Evolutionary conservation across 441 rosid genomes (phyloP).

Genomic region (Gossypium davidsonii): DNA sequence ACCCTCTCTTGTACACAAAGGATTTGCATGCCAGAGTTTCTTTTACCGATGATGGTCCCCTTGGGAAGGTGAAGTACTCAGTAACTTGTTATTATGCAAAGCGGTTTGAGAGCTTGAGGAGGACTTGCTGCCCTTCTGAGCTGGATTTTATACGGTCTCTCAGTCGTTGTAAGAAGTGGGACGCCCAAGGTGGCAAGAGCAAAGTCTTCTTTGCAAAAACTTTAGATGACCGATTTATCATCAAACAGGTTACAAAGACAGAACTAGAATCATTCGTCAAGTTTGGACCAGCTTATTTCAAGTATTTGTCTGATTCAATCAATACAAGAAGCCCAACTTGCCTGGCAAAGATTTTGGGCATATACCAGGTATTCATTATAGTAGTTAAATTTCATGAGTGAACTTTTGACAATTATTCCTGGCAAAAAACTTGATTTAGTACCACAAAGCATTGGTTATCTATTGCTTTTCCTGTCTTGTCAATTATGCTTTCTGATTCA

Average conservation of each 20-base stretch:
- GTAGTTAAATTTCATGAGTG: not conserved
- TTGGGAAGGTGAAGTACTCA: slow-evolving; percentile 54
- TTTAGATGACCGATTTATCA: slow-evolving; percentile 67
- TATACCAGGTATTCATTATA: slow-evolving; percentile 52
- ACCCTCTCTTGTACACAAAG: slow-evolving; percentile 42
- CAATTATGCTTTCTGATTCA: not conserved
- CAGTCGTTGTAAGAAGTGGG: slow-evolving; percentile 79
- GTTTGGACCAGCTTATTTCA: slow-evolving; percentile 63
- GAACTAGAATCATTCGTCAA: slow-evolving; percentile 72
- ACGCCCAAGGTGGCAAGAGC: slow-evolving; percentile 82
- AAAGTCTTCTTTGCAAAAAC: slow-evolving; percentile 76
- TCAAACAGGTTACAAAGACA: slow-evolving; percentile 73
- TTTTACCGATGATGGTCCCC: slow-evolving; percentile 54
- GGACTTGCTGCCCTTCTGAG: slow-evolving; percentile 64
- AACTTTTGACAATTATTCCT: not conserved
- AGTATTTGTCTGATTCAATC: slow-evolving; percentile 54
- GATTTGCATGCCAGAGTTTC: slow-evolving; percentile 51
- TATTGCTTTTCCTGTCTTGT: not conserved
- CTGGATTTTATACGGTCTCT: slow-evolving; percentile 62
- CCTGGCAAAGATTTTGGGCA: slow-evolving; percentile 71
- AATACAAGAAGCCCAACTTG: slow-evolving; percentile 57
- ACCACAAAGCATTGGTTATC: not conserved
- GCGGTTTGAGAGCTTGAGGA: slow-evolving; percentile 66
- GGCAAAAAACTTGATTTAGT: not conserved
- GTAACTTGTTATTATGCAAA: slow-evolving; percentile 70